Base-by-base conservation (phyloP, 768 basidiomycete genomes). In the Podaxis pistillaris region DNA sequence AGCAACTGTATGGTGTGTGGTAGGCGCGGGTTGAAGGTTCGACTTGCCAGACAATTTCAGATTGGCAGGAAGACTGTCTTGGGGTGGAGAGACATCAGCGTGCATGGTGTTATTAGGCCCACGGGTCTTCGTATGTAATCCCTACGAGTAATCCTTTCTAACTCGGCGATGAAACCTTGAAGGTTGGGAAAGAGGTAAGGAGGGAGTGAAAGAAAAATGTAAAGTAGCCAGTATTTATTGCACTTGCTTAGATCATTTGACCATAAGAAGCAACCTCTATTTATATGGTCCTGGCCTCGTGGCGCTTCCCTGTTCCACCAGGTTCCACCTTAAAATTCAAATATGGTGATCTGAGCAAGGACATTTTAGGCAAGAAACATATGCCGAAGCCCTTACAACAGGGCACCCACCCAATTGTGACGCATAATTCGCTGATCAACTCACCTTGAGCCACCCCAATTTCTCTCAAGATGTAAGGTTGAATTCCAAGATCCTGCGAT, bases 41-140 rank as follows among this genome's bases (percentile, higher is more conserved):
- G 41, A 30, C 13, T 44, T 57, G 38, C 13, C 26, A 26, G 38
- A 24, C 24, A 44, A 15, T 57, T 44, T 46, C 56, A 44, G 6
- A 46, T 9, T 19, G 40, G 24, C 55, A 36, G 1, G 7, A 2
- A 46, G 13, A 13, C 19, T 51, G 26, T 52, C 40, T 51, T n/a
- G 58, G 30, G 24, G 41, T 24, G 47, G 58, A 37, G 22, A 51
- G 49, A 51, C 49, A 59, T 59, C 47, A 51, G 58, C 33, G 12
- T 38, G n/a, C 58, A 59, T 59, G 12, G 5, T 2, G 24, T 2
- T 13, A 11, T 51, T 37, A 12, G 19, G 13, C 13, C 47, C 47
- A 19, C 26, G 22, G 22, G 19, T 24, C 26, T 28, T 24, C 49
- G 9, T 22, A 22, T n/a, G 22, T 30, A 8, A 30, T 3, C 12